Base-by-base conservation (phyloP, 2,329 filamentous ascomycete species). In the Aulographum hederae region DNA sequence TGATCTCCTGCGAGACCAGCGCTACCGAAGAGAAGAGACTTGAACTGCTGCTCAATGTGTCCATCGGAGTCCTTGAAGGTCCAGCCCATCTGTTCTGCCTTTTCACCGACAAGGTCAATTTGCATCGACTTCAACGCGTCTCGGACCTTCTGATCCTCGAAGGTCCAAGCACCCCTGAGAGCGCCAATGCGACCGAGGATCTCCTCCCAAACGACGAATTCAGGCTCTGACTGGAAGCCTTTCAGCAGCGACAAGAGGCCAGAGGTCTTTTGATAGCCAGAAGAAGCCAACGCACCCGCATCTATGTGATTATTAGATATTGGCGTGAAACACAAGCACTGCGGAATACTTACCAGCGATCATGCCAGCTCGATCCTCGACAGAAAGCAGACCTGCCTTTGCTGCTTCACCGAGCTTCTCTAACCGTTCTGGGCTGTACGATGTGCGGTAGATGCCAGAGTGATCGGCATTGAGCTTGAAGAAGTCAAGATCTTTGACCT, bases 391-490 rank as follows among this genome's bases (percentile, higher is more conserved):
- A 4, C 79, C 80, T 29, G 74, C 58, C 55, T 79, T 89, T 29
- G 84, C 86, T 34, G 85, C 81, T 47, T 82, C 60, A 17, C 86
- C 86, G 23, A 95, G 74, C 62, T 93, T 93, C 42, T 73, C 66
- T 28, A 95, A 68, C 21, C 86, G 76, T 45, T 81, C 76, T 2
- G 82, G 77, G 2, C 73, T 66, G 58, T 95, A 95, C 1, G 76
- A 80, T 1, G 85, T 94, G 37, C 86, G 74, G 62, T 91, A 95
- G 39, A 94, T 75, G 41, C 80, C 80, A 15, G 82, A 85, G 54
- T 94, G 86, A 49, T 94, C 84, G 12, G 86, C 84, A 48, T 95
- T 95, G 38, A 95, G 62, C 65, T 95, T 95, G 72, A 78, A 95
- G 58, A 95, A 94, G 46, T 92, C 81, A 32, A 76, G 58, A 46